Evolutionary conservation across 2,329 filamentous ascomycete species (phyloP).

Genomic region (Epichloe aotearoae): DNA sequence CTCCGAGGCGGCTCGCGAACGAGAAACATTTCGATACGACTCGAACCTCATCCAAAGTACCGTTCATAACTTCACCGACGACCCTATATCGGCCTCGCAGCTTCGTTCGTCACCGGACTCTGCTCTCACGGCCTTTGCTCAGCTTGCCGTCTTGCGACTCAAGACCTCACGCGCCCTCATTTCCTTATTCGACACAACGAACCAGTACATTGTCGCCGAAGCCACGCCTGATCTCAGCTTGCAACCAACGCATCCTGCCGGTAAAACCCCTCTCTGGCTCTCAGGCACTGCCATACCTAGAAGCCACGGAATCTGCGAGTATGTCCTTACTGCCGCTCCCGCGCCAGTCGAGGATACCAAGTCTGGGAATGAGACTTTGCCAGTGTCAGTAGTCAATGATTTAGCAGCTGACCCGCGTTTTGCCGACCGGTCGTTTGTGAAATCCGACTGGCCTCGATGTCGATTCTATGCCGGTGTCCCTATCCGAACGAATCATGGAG

Average conservation of each 20-base stretch:
- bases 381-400: background rate
- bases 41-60: background rate
- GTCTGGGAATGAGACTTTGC: background rate
- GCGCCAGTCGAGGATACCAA: background rate
- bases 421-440: conserved; percentile 9
- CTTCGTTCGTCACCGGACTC: conserved; percentile 16
- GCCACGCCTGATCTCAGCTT: conserved; percentile 18
- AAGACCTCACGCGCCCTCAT: conserved; percentile 28
- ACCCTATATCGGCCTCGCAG: conserved; percentile 3
- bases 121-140: conserved; percentile 31
- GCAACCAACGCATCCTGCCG: background rate
- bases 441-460: conserved; percentile 6
- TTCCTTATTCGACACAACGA: conserved; percentile 31
- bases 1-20: conserved; percentile 2
- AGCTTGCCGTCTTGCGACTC: conserved; percentile 30
- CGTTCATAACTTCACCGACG: background rate
- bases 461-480: conserved; percentile 23
- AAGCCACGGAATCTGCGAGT: conserved; percentile 7
- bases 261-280: conserved; percentile 6
- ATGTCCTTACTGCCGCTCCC: background rate
- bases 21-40: conserved; percentile 3
- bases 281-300: conserved; percentile 13
- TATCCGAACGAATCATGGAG: conserved; percentile 18
- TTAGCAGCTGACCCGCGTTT: conserved; percentile 14
- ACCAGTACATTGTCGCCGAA: conserved; percentile 34